phyloP scores from a whole-genome alignment of 176 grass and related monocot genomes.

The Microstegium vimineum region DNA sequence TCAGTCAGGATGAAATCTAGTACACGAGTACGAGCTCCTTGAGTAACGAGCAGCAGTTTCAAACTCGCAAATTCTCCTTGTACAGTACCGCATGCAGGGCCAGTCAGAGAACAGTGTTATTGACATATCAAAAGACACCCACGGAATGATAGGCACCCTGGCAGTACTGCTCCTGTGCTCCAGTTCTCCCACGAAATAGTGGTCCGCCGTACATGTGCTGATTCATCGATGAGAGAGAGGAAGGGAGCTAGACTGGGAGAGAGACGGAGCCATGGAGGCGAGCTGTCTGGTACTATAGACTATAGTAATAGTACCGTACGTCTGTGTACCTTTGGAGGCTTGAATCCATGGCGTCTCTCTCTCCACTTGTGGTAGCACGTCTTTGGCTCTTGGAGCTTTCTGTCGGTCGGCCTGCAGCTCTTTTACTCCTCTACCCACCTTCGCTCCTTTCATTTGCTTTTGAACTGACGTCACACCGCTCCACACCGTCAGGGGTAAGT shows the following conservation, averaged over 20 bases:
- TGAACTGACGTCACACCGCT: neutral
- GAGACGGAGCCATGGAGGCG: too few relatives aligned
- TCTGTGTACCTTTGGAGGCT: too few relatives aligned
- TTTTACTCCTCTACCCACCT: neutral
- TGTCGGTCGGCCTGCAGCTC: neutral
- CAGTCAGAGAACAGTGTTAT: neutral
- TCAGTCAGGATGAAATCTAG: slow-evolving; percentile 35
- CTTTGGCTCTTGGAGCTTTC: neutral
- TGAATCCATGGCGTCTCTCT: neutral
- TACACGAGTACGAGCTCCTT: neutral
- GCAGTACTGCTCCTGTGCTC: neutral
- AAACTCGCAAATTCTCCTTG: slow-evolving; percentile 12
- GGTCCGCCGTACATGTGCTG: neutral
- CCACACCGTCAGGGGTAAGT: neutral
- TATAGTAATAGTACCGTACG: too few relatives aligned
- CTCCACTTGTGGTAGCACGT: neutral
- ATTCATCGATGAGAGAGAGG: neutral
- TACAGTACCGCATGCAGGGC: neutral
- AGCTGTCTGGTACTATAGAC: too few relatives aligned
- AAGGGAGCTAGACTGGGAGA: too few relatives aligned
- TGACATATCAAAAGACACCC: neutral
- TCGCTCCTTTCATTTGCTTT: neutral
- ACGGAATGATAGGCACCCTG: neutral
- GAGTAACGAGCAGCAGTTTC: slow-evolving; percentile 8
- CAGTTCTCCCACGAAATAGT: neutral